These are phyloP conservation scores for Scheffersomyces titani DNA, from an alignment of 1,139 yeast species.

Conservation along the genomic window DNA sequence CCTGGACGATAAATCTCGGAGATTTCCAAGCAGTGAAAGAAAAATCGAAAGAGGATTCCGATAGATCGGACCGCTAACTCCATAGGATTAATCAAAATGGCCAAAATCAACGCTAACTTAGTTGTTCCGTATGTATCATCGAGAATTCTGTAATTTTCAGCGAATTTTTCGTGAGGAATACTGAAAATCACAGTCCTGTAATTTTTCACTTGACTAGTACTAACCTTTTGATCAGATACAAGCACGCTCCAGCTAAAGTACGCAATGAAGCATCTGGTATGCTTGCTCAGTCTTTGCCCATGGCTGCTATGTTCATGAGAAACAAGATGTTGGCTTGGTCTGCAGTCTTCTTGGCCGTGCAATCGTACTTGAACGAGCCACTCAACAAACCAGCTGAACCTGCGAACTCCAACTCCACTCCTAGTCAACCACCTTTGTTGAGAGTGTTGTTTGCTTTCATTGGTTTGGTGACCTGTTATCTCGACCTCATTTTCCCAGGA, in stretches of 20 bases:
- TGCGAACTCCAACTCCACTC: constrained; percentile 20
- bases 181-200: neutral
- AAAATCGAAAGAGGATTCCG: neutral
- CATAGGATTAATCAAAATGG: constrained; percentile 16
- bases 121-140: constrained; percentile 36
- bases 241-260: constrained; percentile 52
- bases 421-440: constrained; percentile 46
- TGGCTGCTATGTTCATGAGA: constrained; percentile 66
- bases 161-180: neutral
- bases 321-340: constrained; percentile 61
- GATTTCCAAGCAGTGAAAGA: neutral
- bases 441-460: constrained; percentile 48
- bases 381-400: constrained; percentile 28
- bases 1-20: neutral
- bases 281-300: constrained; percentile 62
- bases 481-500: constrained; percentile 48
- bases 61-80: neutral
- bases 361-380: constrained; percentile 53
- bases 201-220: neutral
- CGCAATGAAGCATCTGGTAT: constrained; percentile 46
- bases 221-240: constrained; percentile 31
- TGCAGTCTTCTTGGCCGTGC: constrained; percentile 52
- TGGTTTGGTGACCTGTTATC: constrained; percentile 53
- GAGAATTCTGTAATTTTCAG: neutral
- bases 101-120: constrained; percentile 38